Evolutionary conservation across 164 flowering plant species (phyloP).

Genomic region (Aristolochia contorta): DNA sequence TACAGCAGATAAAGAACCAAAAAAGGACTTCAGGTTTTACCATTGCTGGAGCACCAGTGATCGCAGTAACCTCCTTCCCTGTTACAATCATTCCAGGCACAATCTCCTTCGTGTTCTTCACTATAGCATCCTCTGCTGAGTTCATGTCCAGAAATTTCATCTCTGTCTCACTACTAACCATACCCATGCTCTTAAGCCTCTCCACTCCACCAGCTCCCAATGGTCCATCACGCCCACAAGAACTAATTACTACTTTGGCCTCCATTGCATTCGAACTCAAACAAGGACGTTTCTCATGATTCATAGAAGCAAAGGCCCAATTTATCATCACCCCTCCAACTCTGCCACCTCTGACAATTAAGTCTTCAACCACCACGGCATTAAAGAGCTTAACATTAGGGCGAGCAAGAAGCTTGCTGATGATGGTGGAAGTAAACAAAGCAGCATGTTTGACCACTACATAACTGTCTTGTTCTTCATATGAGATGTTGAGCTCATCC

Average conservation of each 20-base stretch:
- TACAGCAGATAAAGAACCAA: not conserved
- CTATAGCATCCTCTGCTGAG: conserved; percentile 88
- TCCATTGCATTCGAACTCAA: conserved; percentile 99
- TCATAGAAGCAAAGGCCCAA: conserved; percentile 98
- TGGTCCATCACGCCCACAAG: conserved; percentile 93
- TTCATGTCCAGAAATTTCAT: conserved; percentile 97
- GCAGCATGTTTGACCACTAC: conserved; percentile 95
- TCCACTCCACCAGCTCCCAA: conserved; percentile 92
- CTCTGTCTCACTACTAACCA: conserved; percentile 78
- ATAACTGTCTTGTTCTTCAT: conserved; percentile 85
- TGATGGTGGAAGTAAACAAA: conserved; percentile 84
- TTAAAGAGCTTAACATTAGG: conserved; percentile 95
- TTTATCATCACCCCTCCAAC: conserved; percentile 86
- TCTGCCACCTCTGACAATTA: conserved; percentile 60
- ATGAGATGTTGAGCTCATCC: conserved; percentile 71
- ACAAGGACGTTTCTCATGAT: conserved; percentile 92
- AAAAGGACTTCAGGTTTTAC: conserved; percentile 11
- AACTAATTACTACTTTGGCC: conserved; percentile 90
- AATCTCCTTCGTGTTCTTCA: conserved; percentile 69
- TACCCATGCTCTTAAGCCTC: conserved; percentile 76
- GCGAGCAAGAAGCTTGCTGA: conserved; percentile 72
- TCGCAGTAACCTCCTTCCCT: conserved; percentile 95
- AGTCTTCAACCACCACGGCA: conserved; percentile 86
- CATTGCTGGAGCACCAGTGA: conserved; percentile 67
- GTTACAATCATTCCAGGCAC: conserved; percentile 96